A percentile compares a stretch with the other conserved stretches of the same genome.
These are phyloP conservation scores for Bocquillonia castaneifolia DNA, from an alignment of 441 rosid genomes.

Conservation along the genomic window DNA sequence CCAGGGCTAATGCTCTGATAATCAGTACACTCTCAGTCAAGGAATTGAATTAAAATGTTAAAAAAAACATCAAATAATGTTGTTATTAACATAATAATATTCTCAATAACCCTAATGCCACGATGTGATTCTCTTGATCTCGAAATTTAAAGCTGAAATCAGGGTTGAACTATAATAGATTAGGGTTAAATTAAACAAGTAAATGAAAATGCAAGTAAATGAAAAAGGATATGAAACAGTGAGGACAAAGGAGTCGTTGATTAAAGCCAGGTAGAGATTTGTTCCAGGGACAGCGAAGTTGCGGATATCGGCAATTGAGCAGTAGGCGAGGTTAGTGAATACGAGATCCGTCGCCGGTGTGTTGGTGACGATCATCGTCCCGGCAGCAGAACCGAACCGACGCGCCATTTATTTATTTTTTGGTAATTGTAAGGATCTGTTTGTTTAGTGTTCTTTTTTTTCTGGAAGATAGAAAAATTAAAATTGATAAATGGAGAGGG, in stretches of 20 bases:
- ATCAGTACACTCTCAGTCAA: constrained; percentile 62
- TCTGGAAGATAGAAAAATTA: no score
- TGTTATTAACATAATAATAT: not conserved
- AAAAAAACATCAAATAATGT: no score
- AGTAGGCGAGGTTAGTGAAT: constrained; percentile 76
- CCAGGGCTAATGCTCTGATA: constrained; percentile 60
- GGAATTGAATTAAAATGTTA: no score
- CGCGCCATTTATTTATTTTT: constrained; percentile 18
- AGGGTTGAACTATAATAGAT: not conserved
- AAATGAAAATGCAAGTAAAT: not conserved
- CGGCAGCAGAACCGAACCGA: constrained; percentile 25
- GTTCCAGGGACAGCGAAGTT: constrained; percentile 74
- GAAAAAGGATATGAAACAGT: constrained; percentile 77
- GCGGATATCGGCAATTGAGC: constrained; percentile 74
- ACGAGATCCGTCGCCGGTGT: constrained; percentile 81
- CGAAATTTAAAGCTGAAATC: not conserved
- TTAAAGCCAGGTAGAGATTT: constrained; percentile 61
- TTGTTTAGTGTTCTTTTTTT: not conserved
- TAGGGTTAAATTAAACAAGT: not conserved
- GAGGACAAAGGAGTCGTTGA: constrained; percentile 58
- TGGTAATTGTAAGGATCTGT: not conserved
- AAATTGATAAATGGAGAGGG: not conserved
- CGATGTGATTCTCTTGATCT: not conserved
- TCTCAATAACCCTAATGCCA: not conserved
- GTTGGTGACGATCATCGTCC: constrained; percentile 64